Conservation (phyloP, 176 grass and related monocot species). For the Miscanthus lutarioriparius region DNA sequence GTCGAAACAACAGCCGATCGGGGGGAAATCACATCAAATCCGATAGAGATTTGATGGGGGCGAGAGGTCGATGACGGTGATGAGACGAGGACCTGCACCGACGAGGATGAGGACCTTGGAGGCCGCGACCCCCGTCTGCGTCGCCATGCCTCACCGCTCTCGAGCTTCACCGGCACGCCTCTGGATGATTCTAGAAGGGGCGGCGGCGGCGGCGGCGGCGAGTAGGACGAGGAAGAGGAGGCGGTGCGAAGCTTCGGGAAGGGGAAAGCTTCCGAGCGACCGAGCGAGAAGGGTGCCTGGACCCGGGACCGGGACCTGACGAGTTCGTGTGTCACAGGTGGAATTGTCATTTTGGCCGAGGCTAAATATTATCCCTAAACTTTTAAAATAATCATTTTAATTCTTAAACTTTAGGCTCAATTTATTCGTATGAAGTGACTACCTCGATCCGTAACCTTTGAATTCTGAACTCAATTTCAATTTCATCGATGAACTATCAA, state of each 20-base stretch:
- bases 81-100: slow-evolving; percentile 56
- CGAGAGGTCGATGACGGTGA: background rate
- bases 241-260: background rate
- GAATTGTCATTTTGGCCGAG: too few relatives aligned
- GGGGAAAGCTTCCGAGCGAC: slow-evolving; percentile 31
- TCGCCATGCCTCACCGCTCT: slow-evolving; percentile 57
- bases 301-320: background rate
- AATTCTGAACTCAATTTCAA: too few relatives aligned
- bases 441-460: too few relatives aligned
- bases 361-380: too few relatives aligned
- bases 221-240: background rate
- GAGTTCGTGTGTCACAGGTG: background rate
- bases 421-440: too few relatives aligned
- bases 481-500: too few relatives aligned
- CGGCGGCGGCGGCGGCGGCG: background rate
- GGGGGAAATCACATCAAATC: slow-evolving; percentile 8
- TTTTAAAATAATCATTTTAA: too few relatives aligned
- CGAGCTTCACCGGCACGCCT: slow-evolving; percentile 1
- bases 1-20: background rate
- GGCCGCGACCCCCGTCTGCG: slow-evolving; percentile 73
- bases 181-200: slow-evolving; percentile 32
- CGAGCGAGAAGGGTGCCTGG: background rate
- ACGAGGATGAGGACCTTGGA: slow-evolving; percentile 92
- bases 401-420: too few relatives aligned
- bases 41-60: background rate